phyloP scores from a whole-genome alignment of 192 early-diverging fungal genomes.

The Backusella sp. region DNA sequence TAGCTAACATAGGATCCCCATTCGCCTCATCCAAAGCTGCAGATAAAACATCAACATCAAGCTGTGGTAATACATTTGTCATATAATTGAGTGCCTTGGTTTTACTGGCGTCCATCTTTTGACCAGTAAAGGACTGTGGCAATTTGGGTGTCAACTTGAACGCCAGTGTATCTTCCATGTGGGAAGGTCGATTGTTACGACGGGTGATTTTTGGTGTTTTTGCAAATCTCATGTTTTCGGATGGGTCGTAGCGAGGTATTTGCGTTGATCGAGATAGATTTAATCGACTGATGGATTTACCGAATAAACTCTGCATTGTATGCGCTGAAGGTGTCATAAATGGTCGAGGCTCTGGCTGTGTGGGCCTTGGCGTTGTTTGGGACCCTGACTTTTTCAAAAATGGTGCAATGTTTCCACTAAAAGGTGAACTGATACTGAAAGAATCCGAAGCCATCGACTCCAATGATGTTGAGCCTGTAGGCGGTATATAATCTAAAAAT shows the following conservation, averaged over 20 bases:
- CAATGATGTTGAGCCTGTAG: not conserved
- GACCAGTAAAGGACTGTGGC: not conserved
- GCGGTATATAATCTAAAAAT: not conserved
- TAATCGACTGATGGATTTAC: constrained; percentile 7
- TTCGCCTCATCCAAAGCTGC: constrained; percentile 20
- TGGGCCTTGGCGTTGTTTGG: not conserved
- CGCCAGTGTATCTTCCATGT: not conserved
- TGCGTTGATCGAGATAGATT: not conserved
- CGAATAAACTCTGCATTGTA: not conserved
- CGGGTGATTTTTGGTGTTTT: not conserved
- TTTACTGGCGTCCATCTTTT: not conserved
- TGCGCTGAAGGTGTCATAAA: not conserved
- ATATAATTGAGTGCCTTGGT: constrained; percentile 14
- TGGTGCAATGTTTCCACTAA: constrained; percentile 20
- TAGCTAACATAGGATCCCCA: constrained; percentile 24
- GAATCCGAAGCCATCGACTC: not conserved
- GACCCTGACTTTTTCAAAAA: constrained; percentile 20
- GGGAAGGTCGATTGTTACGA: not conserved
- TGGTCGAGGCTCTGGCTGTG: not conserved
- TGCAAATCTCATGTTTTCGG: not conserved
- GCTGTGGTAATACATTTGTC: constrained; percentile 21
- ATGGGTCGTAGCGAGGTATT: constrained; percentile 3
- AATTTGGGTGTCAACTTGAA: not conserved
- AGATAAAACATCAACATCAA: constrained; percentile 7
- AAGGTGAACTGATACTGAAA: not conserved